Base-by-base conservation (phyloP, 805 yeast species). In the Alloascoidea africana region DNA sequence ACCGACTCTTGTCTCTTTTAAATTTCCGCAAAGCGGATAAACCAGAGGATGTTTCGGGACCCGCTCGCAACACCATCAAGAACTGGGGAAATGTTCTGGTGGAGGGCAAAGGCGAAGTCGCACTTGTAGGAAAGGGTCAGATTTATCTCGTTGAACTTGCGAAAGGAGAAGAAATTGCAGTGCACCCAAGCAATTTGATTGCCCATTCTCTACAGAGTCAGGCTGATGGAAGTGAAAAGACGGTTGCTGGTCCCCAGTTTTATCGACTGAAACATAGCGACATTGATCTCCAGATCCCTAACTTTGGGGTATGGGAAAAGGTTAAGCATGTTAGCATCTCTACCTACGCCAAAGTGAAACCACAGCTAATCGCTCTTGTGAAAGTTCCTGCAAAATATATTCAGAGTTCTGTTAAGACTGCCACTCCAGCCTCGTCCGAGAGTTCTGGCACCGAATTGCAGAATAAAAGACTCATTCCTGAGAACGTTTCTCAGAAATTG, bases 51-150 rank as follows among this genome's bases (percentile, higher is more conserved):
- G 32, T 44, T 43, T 37, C 11, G 27, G 41, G 18, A 15, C 36
- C 37, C n/a, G 45, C 17, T 38, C 44, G 13, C 38, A n/a, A 23
- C 8, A 8, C 30, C 8, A 23, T 46, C 27, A 46, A 58, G 3
- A 46, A 52, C 4, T 52, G 57, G 43, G 46, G 55, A 40, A 58
- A 49, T 48, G 46, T 50, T 17, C 42, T 41, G 42, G 59, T 51
- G 36, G 55, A 51, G 4, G 75, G 75, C 14, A 56, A 65, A 17
- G 75, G 75, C 4, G 47, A 44, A n/a, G 38, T 65, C 3, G 65
- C 68, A 11, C 43, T 68, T 32, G 55, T 58, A 18, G 68, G 66
- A 3, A 53, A 58, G 11, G 59, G 63, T 23, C 62, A 63, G 38
- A 42, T 66, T 14, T 58, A 58, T 34, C 59, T 58, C 17, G 38